Conservation (phyloP, 495 filamentous ascomycete genomes). For the Tricharina praecox region DNA sequence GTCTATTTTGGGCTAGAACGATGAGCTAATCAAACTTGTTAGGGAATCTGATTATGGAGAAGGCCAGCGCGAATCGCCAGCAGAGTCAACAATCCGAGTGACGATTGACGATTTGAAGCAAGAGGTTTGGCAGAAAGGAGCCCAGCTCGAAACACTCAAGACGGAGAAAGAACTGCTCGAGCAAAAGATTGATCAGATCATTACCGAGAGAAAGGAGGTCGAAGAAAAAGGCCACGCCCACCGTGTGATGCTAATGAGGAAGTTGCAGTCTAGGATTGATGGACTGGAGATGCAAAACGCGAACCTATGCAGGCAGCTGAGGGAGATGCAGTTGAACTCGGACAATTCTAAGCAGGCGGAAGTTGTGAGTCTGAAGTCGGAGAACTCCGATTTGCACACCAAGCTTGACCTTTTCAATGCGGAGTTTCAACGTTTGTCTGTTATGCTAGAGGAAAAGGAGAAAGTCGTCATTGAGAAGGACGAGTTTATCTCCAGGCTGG, state of each 20-base stretch:
- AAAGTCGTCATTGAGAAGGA: conserved; percentile 10
- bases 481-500: neutral
- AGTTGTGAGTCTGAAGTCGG: neutral
- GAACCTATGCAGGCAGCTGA: neutral
- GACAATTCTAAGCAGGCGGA: no score
- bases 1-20: neutral
- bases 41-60: neutral
- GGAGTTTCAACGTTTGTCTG: neutral
- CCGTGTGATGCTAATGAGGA: neutral
- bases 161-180: no score
- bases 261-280: neutral
- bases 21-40: neutral
- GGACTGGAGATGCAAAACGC: neutral
- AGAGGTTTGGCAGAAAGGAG: conserved; percentile 7
- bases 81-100: neutral
- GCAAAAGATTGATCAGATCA: no score
- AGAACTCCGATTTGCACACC: neutral
- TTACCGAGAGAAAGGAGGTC: conserved; percentile 12
- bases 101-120: conserved; percentile 8
- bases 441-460: conserved; percentile 6
- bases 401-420: neutral
- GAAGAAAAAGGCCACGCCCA: conserved; percentile 8
- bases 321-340: neutral
- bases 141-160: neutral
- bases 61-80: conserved; percentile 5